Evolutionary conservation across 2,329 filamentous ascomycete species (phyloP), one percentile per base, ranked within the genome.

Genomic region (Delphinella strobiligena): DNA sequence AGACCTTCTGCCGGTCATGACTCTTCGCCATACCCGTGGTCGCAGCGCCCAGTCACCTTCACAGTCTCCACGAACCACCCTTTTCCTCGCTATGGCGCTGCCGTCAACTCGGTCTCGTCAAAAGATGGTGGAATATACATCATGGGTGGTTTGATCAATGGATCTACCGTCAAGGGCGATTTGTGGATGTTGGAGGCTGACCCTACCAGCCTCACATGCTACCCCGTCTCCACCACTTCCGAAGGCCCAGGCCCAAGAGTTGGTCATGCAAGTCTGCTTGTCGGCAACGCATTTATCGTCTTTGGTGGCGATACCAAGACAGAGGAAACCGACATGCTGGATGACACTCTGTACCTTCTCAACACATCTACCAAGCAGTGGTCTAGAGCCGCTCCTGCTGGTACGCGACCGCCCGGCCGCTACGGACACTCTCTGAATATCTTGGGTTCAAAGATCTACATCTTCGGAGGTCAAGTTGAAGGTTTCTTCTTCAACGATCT

Each of bases 281-380:
- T 98, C 39, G 93, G 93, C 42, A 98, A 98, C 61, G 91, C 91
- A 1, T 98, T 96, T 59, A 98, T 98, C 51, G 91, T 98, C 10
- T 98, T 96, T 56, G 93, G 91, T 36, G 91, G 91, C 56, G 93
- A 98, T 60, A 98, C 91, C 37, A 98, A 98, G 62, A 82, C 94
- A 57, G 87, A 95, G 40, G 91, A 96, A 54, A 76, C 78, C 22
- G 91, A 98, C 61, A 72, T 84, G 36, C 67, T 98, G 42, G 91
- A 98, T 54, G 89, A 98, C 63, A 96, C 91, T 0, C 68, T 98
- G 10, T 98, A 98, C 62, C 73, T 98, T 37, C 71, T 98, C 37
- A 98, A 98, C 64, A 98, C 91, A 36, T 95, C 91, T 47, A 96
- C 91, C 41, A 83, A 91, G 53, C 91, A 98, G 69, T 98, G 91